Evolutionary conservation across 345 rosid species (phyloP).

Genomic region (Salix arbutifolia): DNA sequence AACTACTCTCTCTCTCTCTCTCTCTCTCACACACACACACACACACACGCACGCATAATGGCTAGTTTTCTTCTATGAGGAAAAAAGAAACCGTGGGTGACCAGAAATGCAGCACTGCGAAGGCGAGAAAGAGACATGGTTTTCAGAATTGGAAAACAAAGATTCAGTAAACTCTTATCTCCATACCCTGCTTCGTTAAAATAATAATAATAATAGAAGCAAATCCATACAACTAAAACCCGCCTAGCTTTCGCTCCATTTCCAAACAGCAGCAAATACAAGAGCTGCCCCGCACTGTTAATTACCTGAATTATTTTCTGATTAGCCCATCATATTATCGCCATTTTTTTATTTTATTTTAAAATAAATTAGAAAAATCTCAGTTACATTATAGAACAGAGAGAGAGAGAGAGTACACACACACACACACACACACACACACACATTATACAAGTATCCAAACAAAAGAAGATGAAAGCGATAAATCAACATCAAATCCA

Average conservation of each 20-base stretch:
- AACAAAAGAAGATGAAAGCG: neutral
- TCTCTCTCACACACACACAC: too few relatives aligned
- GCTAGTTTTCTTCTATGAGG: neutral
- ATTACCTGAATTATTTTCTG: too few relatives aligned
- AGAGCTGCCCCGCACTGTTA: neutral
- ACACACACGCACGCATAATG: neutral
- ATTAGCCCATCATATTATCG: too few relatives aligned
- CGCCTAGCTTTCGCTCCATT: neutral
- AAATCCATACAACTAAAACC: neutral
- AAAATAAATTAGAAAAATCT: neutral
- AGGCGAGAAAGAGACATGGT: neutral
- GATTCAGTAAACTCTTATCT: neutral
- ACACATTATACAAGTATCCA: neutral
- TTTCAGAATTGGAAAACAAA: neutral
- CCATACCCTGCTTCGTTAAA: neutral
- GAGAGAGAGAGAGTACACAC: too few relatives aligned
- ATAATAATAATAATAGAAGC: neutral
- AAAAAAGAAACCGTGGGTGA: neutral
- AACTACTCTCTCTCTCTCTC: neutral
- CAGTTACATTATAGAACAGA: neutral
- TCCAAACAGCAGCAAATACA: neutral
- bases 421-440: too few relatives aligned
- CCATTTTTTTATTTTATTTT: too few relatives aligned
- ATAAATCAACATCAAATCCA: slow-evolving; percentile 6
- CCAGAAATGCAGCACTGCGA: neutral